Evolutionary conservation across 495 filamentous ascomycete species (phyloP).

Genomic region (Diplogelasinospora grovesii): DNA sequence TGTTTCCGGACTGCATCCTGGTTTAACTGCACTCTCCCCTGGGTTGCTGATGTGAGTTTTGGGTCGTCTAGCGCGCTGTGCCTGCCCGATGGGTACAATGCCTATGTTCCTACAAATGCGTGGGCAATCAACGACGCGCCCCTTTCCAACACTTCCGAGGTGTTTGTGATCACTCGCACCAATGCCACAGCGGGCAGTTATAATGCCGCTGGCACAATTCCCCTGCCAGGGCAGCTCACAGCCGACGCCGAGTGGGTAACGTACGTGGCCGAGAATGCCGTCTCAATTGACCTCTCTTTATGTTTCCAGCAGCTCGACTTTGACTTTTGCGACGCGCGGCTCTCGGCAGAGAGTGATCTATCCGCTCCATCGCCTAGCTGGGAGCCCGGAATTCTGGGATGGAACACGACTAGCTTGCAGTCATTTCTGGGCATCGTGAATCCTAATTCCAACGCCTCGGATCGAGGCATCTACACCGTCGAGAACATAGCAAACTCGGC

Average conservation of each 20-base stretch:
- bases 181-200: background rate
- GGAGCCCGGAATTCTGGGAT: background rate
- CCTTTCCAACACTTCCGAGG: background rate
- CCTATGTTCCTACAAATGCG: background rate
- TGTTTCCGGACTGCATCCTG: background rate
- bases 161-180: background rate
- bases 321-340: background rate
- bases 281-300: background rate
- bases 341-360: background rate
- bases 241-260: background rate
- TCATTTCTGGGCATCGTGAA: background rate
- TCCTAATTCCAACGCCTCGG: background rate
- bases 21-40: background rate
- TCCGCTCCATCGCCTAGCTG: background rate
- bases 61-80: background rate
- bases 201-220: background rate
- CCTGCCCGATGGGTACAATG: background rate
- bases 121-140: background rate
- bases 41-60: background rate
- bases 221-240: background rate
- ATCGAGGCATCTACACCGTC: background rate
- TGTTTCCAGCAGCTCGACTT: background rate
- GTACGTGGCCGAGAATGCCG: background rate
- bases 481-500: background rate
- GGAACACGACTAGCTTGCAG: background rate